A percentile compares a stretch with the other conserved stretches of the same genome.
phyloP scores from a whole-genome alignment of 2,329 filamentous ascomycete species.

The Fusarium torreyae region DNA sequence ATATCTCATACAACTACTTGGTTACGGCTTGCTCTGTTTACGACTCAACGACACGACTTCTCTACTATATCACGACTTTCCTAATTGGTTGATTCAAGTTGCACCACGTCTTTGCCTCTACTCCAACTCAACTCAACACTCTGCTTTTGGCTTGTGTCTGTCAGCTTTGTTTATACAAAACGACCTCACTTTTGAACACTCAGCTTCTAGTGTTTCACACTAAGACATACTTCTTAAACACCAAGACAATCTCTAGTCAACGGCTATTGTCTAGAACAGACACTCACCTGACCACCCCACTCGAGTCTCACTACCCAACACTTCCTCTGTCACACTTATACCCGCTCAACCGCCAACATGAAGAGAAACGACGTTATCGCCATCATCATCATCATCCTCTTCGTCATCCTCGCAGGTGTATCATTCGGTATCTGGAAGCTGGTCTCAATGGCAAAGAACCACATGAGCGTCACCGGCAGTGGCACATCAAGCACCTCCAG shows the following conservation, averaged over 20 bases:
- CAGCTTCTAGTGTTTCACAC: conserved; percentile 23
- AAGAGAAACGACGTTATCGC: conserved; percentile 78
- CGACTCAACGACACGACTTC: conserved; percentile 14
- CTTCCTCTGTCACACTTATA: conserved; percentile 6
- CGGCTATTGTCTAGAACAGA: neutral
- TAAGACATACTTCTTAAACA: conserved; percentile 4
- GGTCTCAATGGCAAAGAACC: conserved; percentile 66
- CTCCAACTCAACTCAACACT: conserved; percentile 4
- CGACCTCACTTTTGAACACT: neutral
- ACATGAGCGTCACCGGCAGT: conserved; percentile 57
- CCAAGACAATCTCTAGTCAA: neutral
- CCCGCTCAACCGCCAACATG: conserved; percentile 60
- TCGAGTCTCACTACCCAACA: conserved; percentile 3
- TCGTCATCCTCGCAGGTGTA: conserved; percentile 72
- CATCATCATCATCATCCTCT: conserved; percentile 77
- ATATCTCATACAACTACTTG: neutral
- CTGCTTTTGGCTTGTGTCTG: conserved; percentile 7
- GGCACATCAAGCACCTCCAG: conserved; percentile 42
- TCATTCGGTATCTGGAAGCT: conserved; percentile 76
- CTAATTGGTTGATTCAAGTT: conserved; percentile 26
- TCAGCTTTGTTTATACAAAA: neutral
- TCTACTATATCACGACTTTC: conserved; percentile 12
- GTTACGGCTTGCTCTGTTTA: conserved; percentile 4
- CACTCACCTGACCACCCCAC: neutral
- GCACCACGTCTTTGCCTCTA: conserved; percentile 21